phyloP scores from a whole-genome alignment of 768 basidiomycete species.

The Tricholoma bakamatsutake region DNA sequence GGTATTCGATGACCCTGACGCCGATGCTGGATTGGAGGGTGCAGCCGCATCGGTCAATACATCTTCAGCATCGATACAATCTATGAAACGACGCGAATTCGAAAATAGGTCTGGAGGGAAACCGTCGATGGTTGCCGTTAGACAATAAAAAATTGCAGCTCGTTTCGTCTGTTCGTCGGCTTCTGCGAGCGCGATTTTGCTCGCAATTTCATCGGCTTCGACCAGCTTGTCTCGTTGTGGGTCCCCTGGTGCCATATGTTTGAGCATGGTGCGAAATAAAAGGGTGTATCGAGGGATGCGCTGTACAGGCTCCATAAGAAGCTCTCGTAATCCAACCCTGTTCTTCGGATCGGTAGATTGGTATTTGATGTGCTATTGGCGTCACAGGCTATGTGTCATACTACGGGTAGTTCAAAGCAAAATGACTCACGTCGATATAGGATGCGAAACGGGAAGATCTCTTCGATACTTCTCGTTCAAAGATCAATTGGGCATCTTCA shows the following conservation, averaged over 20 bases:
- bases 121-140: slow-evolving; percentile 79
- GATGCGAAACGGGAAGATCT: slow-evolving; percentile 76
- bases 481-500: slow-evolving; percentile 87
- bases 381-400: slow-evolving; percentile 4
- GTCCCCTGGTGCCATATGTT: slow-evolving; percentile 77
- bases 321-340: slow-evolving; percentile 83
- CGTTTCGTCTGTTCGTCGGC: slow-evolving; percentile 88
- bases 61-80: slow-evolving; percentile 93
- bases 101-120: slow-evolving; percentile 92
- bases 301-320: slow-evolving; percentile 95
- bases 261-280: slow-evolving; percentile 88
- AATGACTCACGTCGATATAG: slow-evolving; percentile 74
- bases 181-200: slow-evolving; percentile 87
- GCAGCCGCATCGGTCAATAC: slow-evolving; percentile 44
- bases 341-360: slow-evolving; percentile 66
- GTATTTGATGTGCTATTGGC: slow-evolving; percentile 76
- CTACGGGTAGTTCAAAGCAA: slow-evolving; percentile 2
- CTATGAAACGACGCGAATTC: slow-evolving; percentile 80
- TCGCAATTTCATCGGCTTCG: slow-evolving; percentile 84
- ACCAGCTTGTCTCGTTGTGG: slow-evolving; percentile 71
- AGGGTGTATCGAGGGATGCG: slow-evolving; percentile 93
- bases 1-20: slow-evolving; percentile 30
- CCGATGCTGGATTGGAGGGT: slow-evolving; percentile 32
- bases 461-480: slow-evolving; percentile 78
- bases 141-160: slow-evolving; percentile 81